These are phyloP conservation scores for Thuidium tamariscinum DNA, from an alignment of 225 moss, liverwort and hornwort genomes.

Conservation along the genomic window DNA sequence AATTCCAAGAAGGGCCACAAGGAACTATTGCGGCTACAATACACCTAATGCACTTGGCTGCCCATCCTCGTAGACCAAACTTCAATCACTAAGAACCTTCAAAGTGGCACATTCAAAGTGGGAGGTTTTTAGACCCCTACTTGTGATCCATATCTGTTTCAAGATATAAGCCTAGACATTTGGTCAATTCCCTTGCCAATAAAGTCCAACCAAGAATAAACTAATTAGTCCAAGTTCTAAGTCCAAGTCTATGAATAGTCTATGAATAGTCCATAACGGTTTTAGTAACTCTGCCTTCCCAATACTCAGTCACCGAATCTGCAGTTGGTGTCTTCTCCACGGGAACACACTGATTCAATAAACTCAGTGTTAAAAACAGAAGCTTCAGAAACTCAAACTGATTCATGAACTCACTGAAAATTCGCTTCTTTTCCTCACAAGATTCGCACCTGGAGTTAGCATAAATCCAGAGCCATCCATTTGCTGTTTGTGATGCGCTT, in stretches of 20 bases:
- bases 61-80: not conserved
- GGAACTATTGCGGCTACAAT: rapidly evolving
- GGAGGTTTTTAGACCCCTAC: not conserved
- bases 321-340: not conserved
- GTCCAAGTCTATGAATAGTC: not conserved
- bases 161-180: not conserved
- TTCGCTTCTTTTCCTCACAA: not conserved
- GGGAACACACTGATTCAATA: not conserved
- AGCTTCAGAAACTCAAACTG: not conserved
- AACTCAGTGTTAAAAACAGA: not conserved
- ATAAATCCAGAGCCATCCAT: not conserved
- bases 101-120: too few species aligned
- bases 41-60: rapidly evolving
- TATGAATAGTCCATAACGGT: not conserved
- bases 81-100: not conserved
- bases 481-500: not conserved
- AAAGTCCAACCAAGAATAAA: not conserved
- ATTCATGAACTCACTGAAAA: not conserved
- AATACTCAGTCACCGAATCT: not conserved
- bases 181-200: not conserved
- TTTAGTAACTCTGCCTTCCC: not conserved
- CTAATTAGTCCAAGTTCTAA: not conserved
- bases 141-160: not conserved
- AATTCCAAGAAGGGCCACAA: not conserved
- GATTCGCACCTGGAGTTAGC: not conserved